phyloP scores from a whole-genome alignment of 352 stramenopile genomes.

The Peronospora destructor region DNA sequence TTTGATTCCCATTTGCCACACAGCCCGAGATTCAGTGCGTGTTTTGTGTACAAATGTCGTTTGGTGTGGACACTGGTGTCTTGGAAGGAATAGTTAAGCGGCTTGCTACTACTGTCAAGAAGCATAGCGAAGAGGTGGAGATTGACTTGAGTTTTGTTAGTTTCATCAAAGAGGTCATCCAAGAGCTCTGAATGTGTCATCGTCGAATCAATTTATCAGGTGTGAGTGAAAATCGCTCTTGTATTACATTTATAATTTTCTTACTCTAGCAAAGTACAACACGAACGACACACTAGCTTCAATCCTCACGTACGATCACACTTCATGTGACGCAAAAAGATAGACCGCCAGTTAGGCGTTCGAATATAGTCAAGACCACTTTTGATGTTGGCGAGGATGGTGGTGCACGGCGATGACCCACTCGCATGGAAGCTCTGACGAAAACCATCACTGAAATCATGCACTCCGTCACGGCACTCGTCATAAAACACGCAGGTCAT shows the following conservation, averaged over 20 bases:
- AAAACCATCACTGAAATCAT: conserved; percentile 58
- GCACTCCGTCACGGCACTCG: conserved; percentile 68
- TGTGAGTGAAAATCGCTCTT: conserved; percentile 19
- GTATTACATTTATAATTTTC: conserved; percentile 24
- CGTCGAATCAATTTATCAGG: conserved; percentile 17
- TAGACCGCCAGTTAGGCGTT: conserved; percentile 63
- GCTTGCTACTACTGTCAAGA: conserved; percentile 54
- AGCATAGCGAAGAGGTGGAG: conserved; percentile 50
- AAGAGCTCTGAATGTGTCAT: conserved; percentile 44
- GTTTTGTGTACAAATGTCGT: conserved; percentile 77
- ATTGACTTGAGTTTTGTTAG: conserved; percentile 81
- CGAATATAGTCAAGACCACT: conserved; percentile 49
- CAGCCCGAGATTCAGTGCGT: conserved; percentile 70
- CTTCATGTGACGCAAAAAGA: conserved; percentile 61
- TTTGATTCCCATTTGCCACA: background rate
- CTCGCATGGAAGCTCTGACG: conserved; percentile 56
- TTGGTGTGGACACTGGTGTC: conserved; percentile 44
- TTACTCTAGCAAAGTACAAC: conserved; percentile 18
- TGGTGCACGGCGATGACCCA: conserved; percentile 51
- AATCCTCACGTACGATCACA: conserved; percentile 30
- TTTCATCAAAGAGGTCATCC: conserved; percentile 74
- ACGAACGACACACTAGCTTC: conserved; percentile 5
- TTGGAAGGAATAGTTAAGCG: conserved; percentile 68
- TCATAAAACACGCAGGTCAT: conserved; percentile 87
- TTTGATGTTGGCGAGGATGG: conserved; percentile 52